Percentiles rank a stretch among this genome's conserved stretches.
phyloP scores from a whole-genome alignment of 306 rosid genomes.

The Quercus alba region DNA sequence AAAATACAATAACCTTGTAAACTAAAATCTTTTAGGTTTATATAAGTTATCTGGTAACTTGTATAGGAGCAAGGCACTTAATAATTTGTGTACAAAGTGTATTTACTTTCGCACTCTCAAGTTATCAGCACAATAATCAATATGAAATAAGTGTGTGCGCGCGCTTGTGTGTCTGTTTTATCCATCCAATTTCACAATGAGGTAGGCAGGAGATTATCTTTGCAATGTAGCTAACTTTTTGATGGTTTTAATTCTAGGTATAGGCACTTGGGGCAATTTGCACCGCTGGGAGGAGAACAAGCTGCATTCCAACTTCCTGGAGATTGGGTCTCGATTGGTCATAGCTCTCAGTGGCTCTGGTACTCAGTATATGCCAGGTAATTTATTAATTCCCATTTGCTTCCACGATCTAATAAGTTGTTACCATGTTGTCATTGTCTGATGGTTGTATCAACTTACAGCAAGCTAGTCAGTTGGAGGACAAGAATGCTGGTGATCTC shows the following conservation, averaged over 20 bases:
- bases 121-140: too few relatives aligned
- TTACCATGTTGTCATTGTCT: not conserved
- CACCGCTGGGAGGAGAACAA: conserved; percentile 96
- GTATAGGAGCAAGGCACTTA: too few relatives aligned
- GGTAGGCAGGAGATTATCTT: not conserved
- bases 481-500: conserved; percentile 75
- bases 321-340: conserved; percentile 93
- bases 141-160: not conserved
- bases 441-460: conserved; percentile 21
- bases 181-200: not conserved
- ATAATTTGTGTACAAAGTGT: too few relatives aligned
- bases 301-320: conserved; percentile 97
- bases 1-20: too few relatives aligned
- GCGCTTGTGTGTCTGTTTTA: too few relatives aligned
- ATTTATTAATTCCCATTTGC: not conserved
- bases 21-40: too few relatives aligned
- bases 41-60: too few relatives aligned
- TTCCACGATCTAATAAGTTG: not conserved
- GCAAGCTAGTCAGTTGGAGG: conserved; percentile 99
- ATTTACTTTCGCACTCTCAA: too few relatives aligned
- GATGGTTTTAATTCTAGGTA: conserved; percentile 47
- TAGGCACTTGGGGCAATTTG: conserved; percentile 90
- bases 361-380: conserved; percentile 96
- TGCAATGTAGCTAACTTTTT: conserved; percentile 15
- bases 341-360: conserved; percentile 95